Evolutionary conservation across 495 filamentous ascomycete genomes (phyloP), one percentile per base, ranked within the genome.

Genomic region (Geoglossum glabrum): DNA sequence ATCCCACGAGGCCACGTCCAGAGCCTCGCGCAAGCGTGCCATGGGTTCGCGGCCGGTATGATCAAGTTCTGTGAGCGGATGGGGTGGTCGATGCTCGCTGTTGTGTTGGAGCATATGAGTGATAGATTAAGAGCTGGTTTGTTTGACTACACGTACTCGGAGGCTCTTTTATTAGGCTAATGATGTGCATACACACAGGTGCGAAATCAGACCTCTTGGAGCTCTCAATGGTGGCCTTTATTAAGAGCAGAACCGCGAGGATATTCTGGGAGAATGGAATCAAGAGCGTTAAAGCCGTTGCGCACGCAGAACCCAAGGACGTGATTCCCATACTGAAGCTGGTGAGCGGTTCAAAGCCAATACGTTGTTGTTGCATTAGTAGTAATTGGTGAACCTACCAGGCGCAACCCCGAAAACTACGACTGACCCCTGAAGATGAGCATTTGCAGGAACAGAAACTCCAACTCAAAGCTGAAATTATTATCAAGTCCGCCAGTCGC

Each of bases 251-350:
- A 58, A 89, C 85, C 0, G 86, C 86, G 55, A 71, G 85, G 5
- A 68, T 87, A 3, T 82, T 92, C 57, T 79, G 84, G 69, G 86
- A 90, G 38, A 87, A 84, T 68, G 86, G 86, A 0, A 80, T 84
- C 63, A 80, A 76, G 60, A 83, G 76, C 23, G 68, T 90, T 51
- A 77, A 78, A 38, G 73, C 77, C 0, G 70, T 90, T 33, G 84
- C 86, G 0, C 82, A 80, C 57, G 81, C 83, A 0, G 74, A 83
- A 47, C 74, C 80, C 0, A 77, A 78, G 54, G 84, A 84, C 58
- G 65, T 90, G 50, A 70, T 85, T 2, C 79, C 82, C n/a, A 67
- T 87, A 19, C 67, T 92, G 57, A 75, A 83, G 68, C 80, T 84
- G 74, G 80, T 81, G 65, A 50, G 71, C 51, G 15, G 15, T 28